Base-by-base conservation (phyloP, 2,329 filamentous ascomycete species). In the Curvularia verruculosa region DNA sequence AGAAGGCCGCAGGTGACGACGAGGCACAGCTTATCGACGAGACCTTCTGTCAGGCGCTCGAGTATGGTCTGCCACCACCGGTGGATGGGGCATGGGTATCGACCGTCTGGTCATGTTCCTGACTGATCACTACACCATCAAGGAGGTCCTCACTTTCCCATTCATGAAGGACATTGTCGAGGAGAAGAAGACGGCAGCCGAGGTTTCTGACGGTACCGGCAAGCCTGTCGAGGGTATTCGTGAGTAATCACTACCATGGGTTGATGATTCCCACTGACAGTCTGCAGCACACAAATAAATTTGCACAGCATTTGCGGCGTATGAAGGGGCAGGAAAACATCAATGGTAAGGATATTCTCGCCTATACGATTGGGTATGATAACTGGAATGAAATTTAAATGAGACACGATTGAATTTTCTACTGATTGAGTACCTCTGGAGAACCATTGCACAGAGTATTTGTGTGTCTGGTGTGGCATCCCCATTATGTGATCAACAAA, bases 21-120 rank as follows among this genome's bases (percentile, higher is more conserved):
- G 96, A 99, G 81, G 96, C 94, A 1, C 95, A 98, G 81, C 82
- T 95, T 68, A 88, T 98, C 53, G 96, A 99, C 69, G 94, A 98
- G 85, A 96, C 91, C 70, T 98, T 98, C 84, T 91, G 92, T 72
- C 89, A 89, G 60, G 88, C 90, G 52, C 86, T 98, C 56, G 95
- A 98, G 77, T 95, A 92, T 72, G 91, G 91, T 66, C 81, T 99
- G 8, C 70, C 95, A 5, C 95, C 0, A 99, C 95, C 1, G 95
- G 91, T 77, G 95, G 95, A 47, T 99, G 91, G 89, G 95, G 93
- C 66, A 91, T 98, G 86, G 95, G 95, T 64, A 95, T 96, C 66
- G 93, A 98, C 81, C 88, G 94, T 59, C 81, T 96, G 77, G 90
- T 92, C 77, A 96, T 96, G 92, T 96, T 96, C 85, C 81, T 98